Conservation (phyloP, 768 basidiomycete genomes). For the Cyathus striatus region DNA sequence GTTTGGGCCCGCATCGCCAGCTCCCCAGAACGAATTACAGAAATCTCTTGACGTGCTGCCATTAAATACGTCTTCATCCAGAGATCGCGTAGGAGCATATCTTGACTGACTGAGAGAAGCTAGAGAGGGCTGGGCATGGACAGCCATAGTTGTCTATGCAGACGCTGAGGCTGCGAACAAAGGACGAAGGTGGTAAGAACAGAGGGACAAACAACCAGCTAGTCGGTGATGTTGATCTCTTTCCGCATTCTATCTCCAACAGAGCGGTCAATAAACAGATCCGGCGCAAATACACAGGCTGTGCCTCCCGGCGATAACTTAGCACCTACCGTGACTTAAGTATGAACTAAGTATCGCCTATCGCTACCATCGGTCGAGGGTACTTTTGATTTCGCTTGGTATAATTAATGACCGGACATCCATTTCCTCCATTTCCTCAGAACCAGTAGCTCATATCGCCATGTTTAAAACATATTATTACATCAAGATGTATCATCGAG, state of each 20-base stretch:
- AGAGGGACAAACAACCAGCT: background rate
- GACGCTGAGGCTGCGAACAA: no score
- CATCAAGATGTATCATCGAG: no score
- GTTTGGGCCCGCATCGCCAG: slow-evolving; percentile 80
- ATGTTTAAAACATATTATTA: no score
- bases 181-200: no score
- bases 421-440: no score
- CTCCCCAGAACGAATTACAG: slow-evolving; percentile 96
- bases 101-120: slow-evolving; percentile 68
- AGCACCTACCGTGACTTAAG: no score
- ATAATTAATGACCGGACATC: no score
- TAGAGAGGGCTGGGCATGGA: slow-evolving; percentile 63
- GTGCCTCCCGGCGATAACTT: background rate
- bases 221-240: background rate
- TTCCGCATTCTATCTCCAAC: background rate
- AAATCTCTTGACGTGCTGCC: slow-evolving; percentile 54
- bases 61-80: slow-evolving; percentile 39
- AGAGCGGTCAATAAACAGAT: no score
- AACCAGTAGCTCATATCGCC: no score
- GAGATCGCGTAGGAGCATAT: slow-evolving; percentile 49
- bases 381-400: no score
- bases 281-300: background rate
- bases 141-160: slow-evolving; percentile 49
- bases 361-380: no score
- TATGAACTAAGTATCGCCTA: no score